A percentile compares a stretch with the other conserved stretches of the same genome.
Conservation (phyloP, 345 rosid species). For the Raphanus raphanistrum region DNA sequence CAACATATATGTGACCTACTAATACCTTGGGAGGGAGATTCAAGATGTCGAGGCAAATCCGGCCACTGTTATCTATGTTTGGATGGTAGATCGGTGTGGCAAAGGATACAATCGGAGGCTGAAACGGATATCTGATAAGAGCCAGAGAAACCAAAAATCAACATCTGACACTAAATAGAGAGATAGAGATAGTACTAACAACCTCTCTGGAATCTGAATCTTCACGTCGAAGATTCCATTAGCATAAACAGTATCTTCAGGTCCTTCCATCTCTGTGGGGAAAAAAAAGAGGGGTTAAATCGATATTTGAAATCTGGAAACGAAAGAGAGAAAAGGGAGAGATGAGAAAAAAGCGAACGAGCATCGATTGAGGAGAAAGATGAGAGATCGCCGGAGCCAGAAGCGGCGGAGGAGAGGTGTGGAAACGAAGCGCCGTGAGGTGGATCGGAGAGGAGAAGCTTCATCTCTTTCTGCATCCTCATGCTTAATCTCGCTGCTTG, state of each 20-base stretch:
- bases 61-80: slow-evolving; percentile 77
- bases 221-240: slow-evolving; percentile 63
- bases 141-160: not conserved
- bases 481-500: slow-evolving; percentile 77
- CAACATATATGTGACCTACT: slow-evolving; percentile 24
- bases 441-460: slow-evolving; percentile 78
- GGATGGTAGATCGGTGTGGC: slow-evolving; percentile 80
- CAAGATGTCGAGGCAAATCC: slow-evolving; percentile 89
- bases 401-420: slow-evolving; percentile 52
- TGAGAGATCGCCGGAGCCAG: slow-evolving; percentile 45
- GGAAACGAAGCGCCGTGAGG: slow-evolving; percentile 75
- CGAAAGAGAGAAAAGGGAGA: not conserved
- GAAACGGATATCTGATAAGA: slow-evolving; percentile 71
- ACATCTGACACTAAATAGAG: not conserved
- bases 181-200: not conserved
- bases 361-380: slow-evolving; percentile 65
- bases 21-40: slow-evolving; percentile 76
- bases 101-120: slow-evolving; percentile 78
- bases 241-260: slow-evolving; percentile 73
- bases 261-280: slow-evolving; percentile 62
- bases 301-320: not conserved
- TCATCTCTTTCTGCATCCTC: slow-evolving; percentile 81
- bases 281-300: not conserved
- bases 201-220: slow-evolving; percentile 80
- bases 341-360: slow-evolving; percentile 29